Percentiles rank a stretch among this genome's conserved stretches.
Conservation (phyloP, 2,329 filamentous ascomycete genomes). For the Acrocalymma vagum region DNA sequence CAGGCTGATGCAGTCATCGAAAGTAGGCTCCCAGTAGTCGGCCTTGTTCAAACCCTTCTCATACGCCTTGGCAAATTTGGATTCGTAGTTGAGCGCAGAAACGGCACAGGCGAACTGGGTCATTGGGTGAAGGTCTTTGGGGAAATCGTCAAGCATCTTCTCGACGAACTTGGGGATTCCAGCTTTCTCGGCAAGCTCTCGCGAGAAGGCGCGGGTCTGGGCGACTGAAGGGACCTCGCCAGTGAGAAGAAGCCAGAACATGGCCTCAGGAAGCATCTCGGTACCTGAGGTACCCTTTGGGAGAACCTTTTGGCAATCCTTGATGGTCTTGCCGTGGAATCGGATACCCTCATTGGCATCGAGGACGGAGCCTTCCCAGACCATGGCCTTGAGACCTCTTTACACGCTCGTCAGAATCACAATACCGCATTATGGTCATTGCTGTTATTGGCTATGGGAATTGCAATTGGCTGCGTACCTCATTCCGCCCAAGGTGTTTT, state of each 20-base stretch:
- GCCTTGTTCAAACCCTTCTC: slow-evolving; percentile 91
- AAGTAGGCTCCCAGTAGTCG: slow-evolving; percentile 98
- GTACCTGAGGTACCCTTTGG: slow-evolving; percentile 92
- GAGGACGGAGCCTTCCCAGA: slow-evolving; percentile 98
- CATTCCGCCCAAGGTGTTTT: slow-evolving; percentile 96
- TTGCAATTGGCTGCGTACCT: slow-evolving; percentile 58
- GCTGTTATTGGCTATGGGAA: neutral
- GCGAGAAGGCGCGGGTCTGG: slow-evolving; percentile 84
- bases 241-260: slow-evolving; percentile 99
- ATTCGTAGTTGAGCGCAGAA: slow-evolving; percentile 94
- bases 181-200: slow-evolving; percentile 86
- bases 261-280: slow-evolving; percentile 97
- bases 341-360: slow-evolving; percentile 97
- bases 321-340: slow-evolving; percentile 97
- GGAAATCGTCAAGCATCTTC: slow-evolving; percentile 90
- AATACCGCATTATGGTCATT: slow-evolving; percentile 21
- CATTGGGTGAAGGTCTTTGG: slow-evolving; percentile 93
- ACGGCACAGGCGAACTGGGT: slow-evolving; percentile 96
- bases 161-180: slow-evolving; percentile 82
- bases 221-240: slow-evolving; percentile 85
- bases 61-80: slow-evolving; percentile 92
- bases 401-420: too few relatives aligned
- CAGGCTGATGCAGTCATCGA: slow-evolving; percentile 92
- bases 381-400: slow-evolving; percentile 91
- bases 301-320: slow-evolving; percentile 92